Conservation (phyloP, 495 filamentous ascomycete genomes). For the Hypoxylon subgilvum region DNA sequence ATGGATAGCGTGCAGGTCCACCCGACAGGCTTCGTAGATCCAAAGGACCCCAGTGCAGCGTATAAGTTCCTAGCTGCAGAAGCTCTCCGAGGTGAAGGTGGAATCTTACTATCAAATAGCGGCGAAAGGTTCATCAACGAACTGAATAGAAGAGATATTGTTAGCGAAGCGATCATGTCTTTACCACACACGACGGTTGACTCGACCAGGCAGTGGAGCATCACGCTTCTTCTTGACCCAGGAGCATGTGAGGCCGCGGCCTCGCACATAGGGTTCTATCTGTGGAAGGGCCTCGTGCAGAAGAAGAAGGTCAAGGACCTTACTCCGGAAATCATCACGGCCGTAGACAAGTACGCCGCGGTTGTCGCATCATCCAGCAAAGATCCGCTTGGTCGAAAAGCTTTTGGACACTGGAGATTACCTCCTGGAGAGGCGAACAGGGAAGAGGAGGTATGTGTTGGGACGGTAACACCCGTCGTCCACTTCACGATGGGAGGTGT, state of each 20-base stretch:
- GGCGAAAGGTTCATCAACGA: conserved; percentile 64
- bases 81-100: conserved; percentile 63
- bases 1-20: conserved; percentile 66
- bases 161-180: conserved; percentile 56
- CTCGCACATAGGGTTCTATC: conserved; percentile 64
- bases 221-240: conserved; percentile 63
- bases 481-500: conserved; percentile 68
- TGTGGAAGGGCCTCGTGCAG: conserved; percentile 61
- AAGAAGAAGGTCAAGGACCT: conserved; percentile 60
- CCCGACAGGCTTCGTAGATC: conserved; percentile 77
- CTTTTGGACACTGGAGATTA: conserved; percentile 63
- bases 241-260: conserved; percentile 56
- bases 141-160: conserved; percentile 58
- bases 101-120: conserved; percentile 52
- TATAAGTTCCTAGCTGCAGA: conserved; percentile 69
- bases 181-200: conserved; percentile 33
- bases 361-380: conserved; percentile 35
- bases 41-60: conserved; percentile 45
- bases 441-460: conserved; percentile 59
- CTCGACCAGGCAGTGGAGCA: conserved; percentile 56
- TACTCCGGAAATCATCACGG: conserved; percentile 42
- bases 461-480: conserved; percentile 63
- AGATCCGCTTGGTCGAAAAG: conserved; percentile 51
- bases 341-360: conserved; percentile 55
- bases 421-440: conserved; percentile 43